A percentile compares a stretch with the other conserved stretches of the same genome.
phyloP scores from a whole-genome alignment of 257 asterid genomes.

The Catharanthus roseus region DNA sequence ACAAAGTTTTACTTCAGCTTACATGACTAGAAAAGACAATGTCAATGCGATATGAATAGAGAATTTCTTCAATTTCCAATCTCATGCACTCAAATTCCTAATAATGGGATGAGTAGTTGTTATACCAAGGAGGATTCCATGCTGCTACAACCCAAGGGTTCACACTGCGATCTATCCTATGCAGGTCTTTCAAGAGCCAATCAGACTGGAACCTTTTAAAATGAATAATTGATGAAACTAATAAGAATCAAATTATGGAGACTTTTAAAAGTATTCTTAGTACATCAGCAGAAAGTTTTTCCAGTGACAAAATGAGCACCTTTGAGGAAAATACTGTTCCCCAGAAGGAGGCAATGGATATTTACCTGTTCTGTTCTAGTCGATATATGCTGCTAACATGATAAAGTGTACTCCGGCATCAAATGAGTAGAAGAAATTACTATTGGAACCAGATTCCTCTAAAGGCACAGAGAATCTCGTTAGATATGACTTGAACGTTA shows the following conservation, averaged over 20 bases:
- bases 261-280: neutral
- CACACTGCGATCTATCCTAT: slow-evolving; percentile 39
- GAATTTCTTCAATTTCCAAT: slow-evolving; percentile 65
- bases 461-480: slow-evolving; percentile 79
- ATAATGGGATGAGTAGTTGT: slow-evolving; percentile 79
- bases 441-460: slow-evolving; percentile 62
- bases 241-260: neutral
- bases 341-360: slow-evolving; percentile 7
- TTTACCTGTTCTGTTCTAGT: slow-evolving; percentile 62
- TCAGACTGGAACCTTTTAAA: slow-evolving; percentile 56
- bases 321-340: neutral
- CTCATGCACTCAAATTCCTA: slow-evolving; percentile 94
- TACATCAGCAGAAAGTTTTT: neutral
- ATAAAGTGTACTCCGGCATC: slow-evolving; percentile 81
- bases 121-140: slow-evolving; percentile 95
- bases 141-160: slow-evolving; percentile 84
- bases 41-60: slow-evolving; percentile 53
- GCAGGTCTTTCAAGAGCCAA: slow-evolving; percentile 69
- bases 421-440: slow-evolving; percentile 71
- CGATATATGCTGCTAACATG: slow-evolving; percentile 79
- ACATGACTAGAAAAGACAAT: slow-evolving; percentile 84
- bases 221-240: too few relatives aligned
- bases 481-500: too few relatives aligned
- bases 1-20: slow-evolving; percentile 24
- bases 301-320: too few relatives aligned